Evolutionary conservation across 164 flowering plant species (phyloP).

Genomic region (Santalum album): DNA sequence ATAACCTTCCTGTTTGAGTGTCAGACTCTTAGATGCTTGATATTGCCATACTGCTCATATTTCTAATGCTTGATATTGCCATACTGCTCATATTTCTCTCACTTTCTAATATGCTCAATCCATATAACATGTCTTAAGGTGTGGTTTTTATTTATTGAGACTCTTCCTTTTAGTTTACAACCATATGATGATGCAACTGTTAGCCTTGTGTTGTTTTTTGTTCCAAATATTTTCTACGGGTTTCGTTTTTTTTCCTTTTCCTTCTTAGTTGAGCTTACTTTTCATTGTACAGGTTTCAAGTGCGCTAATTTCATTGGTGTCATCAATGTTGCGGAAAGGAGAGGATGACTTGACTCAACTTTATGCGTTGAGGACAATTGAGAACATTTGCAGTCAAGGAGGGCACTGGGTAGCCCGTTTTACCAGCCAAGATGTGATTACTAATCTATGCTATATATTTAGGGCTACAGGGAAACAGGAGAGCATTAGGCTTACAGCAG

Average conservation of each 20-base stretch:
- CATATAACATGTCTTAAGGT: no score
- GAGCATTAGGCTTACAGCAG: slow-evolving; percentile 83
- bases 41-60: no score
- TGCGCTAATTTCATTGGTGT: slow-evolving; percentile 65
- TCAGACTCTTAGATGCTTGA: no score
- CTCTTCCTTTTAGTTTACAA: no score
- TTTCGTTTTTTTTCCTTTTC: background rate
- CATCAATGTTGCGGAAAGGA: slow-evolving; percentile 85
- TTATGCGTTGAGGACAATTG: slow-evolving; percentile 91
- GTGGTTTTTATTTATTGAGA: no score
- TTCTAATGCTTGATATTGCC: no score
- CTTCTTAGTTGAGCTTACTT: background rate
- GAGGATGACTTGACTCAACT: slow-evolving; percentile 95
- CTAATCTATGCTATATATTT: slow-evolving; percentile 74
- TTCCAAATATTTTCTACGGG: background rate
- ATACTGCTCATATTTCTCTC: no score
- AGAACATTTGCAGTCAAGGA: slow-evolving; percentile 95
- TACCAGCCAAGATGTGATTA: slow-evolving; percentile 76
- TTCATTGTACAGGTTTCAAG: slow-evolving; percentile 54
- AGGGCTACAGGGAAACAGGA: slow-evolving; percentile 83
- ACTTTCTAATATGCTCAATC: no score
- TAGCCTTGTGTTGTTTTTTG: background rate
- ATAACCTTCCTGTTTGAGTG: background rate
- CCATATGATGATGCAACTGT: no score
- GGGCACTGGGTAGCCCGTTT: slow-evolving; percentile 84